Percentiles rank a stretch among this genome's conserved stretches.
phyloP scores from a whole-genome alignment of 331 rosid genomes.

The Malus hybrid region DNA sequence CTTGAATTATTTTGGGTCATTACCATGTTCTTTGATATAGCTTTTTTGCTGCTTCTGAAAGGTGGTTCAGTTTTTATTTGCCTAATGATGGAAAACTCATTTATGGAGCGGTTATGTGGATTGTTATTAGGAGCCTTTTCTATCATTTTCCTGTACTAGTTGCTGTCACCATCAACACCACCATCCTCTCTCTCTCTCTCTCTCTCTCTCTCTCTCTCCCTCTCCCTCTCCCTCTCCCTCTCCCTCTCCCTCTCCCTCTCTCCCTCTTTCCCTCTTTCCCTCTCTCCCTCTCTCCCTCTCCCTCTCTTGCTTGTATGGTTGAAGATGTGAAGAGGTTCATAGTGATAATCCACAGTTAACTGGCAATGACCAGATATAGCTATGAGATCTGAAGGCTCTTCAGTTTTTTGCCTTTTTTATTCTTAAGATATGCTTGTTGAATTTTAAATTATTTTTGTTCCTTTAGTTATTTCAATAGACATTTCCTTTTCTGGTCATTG shows the following conservation, averaged over 20 bases:
- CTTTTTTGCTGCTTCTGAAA: no score
- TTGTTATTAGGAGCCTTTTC: not conserved
- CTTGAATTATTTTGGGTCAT: no score
- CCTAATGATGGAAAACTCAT: no score
- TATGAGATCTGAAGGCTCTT: slow-evolving; percentile 8
- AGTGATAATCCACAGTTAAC: not conserved
- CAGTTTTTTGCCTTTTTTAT: not conserved
- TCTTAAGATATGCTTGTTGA: not conserved
- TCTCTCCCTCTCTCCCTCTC: not conserved
- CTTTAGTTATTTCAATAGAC: not conserved
- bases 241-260: not conserved
- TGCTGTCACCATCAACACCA: not conserved
- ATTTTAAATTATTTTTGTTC: not conserved
- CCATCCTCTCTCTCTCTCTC: not conserved
- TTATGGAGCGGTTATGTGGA: not conserved
- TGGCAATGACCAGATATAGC: slow-evolving; percentile 5
- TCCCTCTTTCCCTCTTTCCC: not conserved
- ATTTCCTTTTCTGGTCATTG: not conserved
- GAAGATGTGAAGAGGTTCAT: not conserved
- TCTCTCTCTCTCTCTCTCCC: no score
- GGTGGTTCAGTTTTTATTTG: no score
- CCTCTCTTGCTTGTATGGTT: not conserved
- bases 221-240: no score
- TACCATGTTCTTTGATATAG: no score
- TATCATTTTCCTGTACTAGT: not conserved